Conservation (phyloP, 192 early-diverging fungal genomes). For the Backusella tarrabulga region DNA sequence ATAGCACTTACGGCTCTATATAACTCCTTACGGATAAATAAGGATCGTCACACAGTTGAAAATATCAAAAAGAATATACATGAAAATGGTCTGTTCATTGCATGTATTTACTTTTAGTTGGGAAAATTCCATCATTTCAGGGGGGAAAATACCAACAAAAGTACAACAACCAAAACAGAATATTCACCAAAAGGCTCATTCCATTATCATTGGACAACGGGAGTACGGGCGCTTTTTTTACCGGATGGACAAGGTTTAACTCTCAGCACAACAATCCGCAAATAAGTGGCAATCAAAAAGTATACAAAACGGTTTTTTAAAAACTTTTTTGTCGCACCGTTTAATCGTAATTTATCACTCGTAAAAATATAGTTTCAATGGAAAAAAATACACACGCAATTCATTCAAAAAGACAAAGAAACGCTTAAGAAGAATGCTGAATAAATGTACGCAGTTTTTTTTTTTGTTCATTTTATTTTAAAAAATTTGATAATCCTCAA, state of each 20-base stretch:
- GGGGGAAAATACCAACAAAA: not conserved
- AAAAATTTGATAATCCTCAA: not conserved
- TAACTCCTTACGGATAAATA: not conserved
- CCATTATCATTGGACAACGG: not conserved
- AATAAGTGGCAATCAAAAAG: too few species aligned
- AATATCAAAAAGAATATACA: not conserved
- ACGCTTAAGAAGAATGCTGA: not conserved
- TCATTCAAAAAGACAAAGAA: not conserved
- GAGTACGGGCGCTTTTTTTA: not conserved
- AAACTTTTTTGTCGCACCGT: not conserved
- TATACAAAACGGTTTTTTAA: too few species aligned
- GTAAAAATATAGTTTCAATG: too few species aligned
- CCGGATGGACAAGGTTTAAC: slow-evolving; percentile 4
- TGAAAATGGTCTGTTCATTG: not conserved
- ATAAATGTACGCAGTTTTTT: not conserved
- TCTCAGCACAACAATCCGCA: not conserved
- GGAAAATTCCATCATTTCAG: not conserved
- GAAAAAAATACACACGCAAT: not conserved
- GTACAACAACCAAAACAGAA: not conserved
- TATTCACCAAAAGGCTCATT: not conserved
- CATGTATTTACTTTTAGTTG: not conserved
- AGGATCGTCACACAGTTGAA: not conserved
- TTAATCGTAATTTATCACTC: not conserved
- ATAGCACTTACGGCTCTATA: not conserved
- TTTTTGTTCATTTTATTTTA: slow-evolving; percentile 8